Evolutionary conservation across 176 grass and related monocot species (phyloP).

Genomic region (Zoysia japonica): DNA sequence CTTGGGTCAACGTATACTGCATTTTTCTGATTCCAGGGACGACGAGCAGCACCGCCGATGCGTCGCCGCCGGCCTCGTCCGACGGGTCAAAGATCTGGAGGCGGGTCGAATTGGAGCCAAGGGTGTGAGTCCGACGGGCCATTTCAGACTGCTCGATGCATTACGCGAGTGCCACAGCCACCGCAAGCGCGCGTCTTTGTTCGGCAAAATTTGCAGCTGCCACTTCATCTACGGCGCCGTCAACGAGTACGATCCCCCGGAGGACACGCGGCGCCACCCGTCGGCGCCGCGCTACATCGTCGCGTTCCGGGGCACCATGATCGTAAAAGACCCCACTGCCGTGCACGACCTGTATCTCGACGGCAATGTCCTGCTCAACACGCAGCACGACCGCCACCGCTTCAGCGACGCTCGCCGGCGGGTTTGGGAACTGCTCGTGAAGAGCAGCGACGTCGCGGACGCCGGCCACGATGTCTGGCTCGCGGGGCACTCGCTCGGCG

Average conservation of each 20-base stretch:
- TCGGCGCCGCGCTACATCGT: constrained; percentile 18
- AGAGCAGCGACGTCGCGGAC: background rate
- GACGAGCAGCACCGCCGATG: too few relatives aligned
- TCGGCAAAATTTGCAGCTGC: background rate
- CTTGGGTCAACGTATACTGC: too few relatives aligned
- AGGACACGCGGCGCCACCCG: background rate
- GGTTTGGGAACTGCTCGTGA: background rate
- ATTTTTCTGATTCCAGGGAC: too few relatives aligned
- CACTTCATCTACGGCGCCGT: constrained; percentile 12
- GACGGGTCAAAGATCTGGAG: too few relatives aligned
- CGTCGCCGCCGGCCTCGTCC: too few relatives aligned
- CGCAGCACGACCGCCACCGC: background rate
- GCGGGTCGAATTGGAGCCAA: too few relatives aligned
- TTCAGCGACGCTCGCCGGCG: background rate
- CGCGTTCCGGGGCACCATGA: constrained; percentile 32
- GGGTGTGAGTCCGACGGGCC: too few relatives aligned
- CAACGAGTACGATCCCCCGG: background rate
- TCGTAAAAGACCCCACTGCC: background rate
- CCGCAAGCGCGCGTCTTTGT: too few relatives aligned
- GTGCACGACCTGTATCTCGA: background rate
- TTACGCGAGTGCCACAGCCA: background rate
- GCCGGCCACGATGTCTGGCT: background rate
- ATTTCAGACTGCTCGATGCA: background rate
- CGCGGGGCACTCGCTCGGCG: constrained; percentile 25
- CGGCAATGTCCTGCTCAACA: background rate